Base-by-base conservation (phyloP, 441 rosid genomes). In the Adansonia grandidieri region DNA sequence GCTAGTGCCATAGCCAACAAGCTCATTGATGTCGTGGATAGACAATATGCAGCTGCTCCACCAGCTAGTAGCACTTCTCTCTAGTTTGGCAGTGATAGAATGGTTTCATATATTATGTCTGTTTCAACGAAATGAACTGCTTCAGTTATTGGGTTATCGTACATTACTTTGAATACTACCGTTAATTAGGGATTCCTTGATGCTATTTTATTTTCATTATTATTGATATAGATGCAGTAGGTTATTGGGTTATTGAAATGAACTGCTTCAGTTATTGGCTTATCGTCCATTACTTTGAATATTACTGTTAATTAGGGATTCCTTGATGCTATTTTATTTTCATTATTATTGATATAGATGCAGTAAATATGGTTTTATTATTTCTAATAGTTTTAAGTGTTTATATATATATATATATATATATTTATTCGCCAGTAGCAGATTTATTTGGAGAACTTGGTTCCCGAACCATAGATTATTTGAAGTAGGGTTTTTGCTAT, bases 1-100 rank as follows among this genome's bases (percentile, higher is more conserved):
- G 93, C 92, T 0, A 86, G 89, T 66, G 88, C 87, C 10, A 82
- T 91, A 77, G 95, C 95, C 61, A 89, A 87, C 86, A 91, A 82
- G 77, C 81, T 91, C 57, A 87, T 91, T 17, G 91, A 88, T 72
- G 91, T 80, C 19, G 82, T 89, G 75, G 93, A 89, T 78, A 80
- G 73, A 53, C 89, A 88, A 42, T 81, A 86, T 79, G 88, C 89
- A 68, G 84, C 86, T 10, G 73, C 78, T 71, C 77, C 86, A 62
- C 80, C 87, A 4, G 9, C 82, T 58, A 42, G 71, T 63, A 83
- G 87, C 78, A 71, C 62, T 50, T 71, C 62, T 53, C 62, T 71
- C 48, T 71, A 71, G 75, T 53, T 71, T n/a, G 28, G 50, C 5
- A n/a, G 3, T 14, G 75, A 17, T n/a, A 28, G 62, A 72, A 32